phyloP scores from a whole-genome alignment of 2,329 filamentous ascomycete genomes.

The Tolypocladium capitatum region DNA sequence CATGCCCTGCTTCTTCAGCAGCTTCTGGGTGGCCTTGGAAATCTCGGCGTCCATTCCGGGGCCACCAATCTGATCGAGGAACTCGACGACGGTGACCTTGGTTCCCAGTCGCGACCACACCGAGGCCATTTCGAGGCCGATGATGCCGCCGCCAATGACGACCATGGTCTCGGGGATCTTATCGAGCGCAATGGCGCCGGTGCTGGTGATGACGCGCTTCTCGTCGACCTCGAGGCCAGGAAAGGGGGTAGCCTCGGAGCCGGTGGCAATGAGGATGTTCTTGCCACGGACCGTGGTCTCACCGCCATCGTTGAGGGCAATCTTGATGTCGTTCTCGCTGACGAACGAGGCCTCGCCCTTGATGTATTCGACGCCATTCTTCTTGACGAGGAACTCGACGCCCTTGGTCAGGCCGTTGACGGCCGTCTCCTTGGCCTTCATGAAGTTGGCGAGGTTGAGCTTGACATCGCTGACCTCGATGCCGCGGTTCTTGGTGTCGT shows the following conservation, averaged over 20 bases:
- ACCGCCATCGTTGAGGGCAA: slow-evolving; percentile 80
- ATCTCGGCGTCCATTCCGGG: slow-evolving; percentile 96
- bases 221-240: slow-evolving; percentile 92
- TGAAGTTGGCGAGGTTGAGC: slow-evolving; percentile 87
- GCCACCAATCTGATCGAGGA: slow-evolving; percentile 88
- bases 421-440: slow-evolving; percentile 96
- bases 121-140: slow-evolving; percentile 95
- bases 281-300: slow-evolving; percentile 79
- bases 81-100: slow-evolving; percentile 96
- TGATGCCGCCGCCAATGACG: slow-evolving; percentile 96
- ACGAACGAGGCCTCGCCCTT: slow-evolving; percentile 83
- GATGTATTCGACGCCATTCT: slow-evolving; percentile 97
- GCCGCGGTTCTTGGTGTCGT: slow-evolving; percentile 93
- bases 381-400: slow-evolving; percentile 96
- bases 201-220: slow-evolving; percentile 94
- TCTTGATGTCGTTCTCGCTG: slow-evolving; percentile 82
- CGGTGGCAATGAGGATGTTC: slow-evolving; percentile 97
- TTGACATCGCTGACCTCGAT: slow-evolving; percentile 97
- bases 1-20: slow-evolving; percentile 89
- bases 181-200: slow-evolving; percentile 77
- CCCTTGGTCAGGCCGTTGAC: slow-evolving; percentile 87
- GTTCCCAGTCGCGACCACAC: slow-evolving; percentile 91
- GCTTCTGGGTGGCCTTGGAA: slow-evolving; percentile 81
- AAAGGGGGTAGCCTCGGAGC: slow-evolving; percentile 90
- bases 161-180: slow-evolving; percentile 93